phyloP scores from a whole-genome alignment of 805 yeast genomes.

The Cyberlindnera veronae region DNA sequence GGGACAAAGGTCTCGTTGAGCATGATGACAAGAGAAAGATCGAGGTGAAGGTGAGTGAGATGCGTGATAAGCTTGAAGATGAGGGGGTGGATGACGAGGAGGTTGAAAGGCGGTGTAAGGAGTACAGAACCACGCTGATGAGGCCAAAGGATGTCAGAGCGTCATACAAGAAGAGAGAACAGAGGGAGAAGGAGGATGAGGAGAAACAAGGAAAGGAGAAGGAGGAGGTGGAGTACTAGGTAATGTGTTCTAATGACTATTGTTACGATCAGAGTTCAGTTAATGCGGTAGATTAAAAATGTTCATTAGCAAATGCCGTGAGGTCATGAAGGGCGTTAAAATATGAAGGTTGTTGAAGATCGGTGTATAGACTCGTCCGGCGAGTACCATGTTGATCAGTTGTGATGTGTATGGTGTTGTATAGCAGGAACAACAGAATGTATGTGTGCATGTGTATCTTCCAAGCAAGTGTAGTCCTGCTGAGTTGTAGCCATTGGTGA shows the following conservation, averaged over 20 bases:
- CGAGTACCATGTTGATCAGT: too few species aligned
- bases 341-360: too few species aligned
- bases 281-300: neutral
- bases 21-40: slow-evolving; percentile 24
- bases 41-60: slow-evolving; percentile 43
- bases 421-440: too few species aligned
- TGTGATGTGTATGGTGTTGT: too few species aligned
- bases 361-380: too few species aligned
- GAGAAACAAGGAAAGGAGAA: neutral
- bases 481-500: too few species aligned
- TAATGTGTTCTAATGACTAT: neutral
- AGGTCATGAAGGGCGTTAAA: too few species aligned
- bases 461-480: too few species aligned
- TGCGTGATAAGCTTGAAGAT: slow-evolving; percentile 51
- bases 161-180: slow-evolving; percentile 14
- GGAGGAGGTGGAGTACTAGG: neutral
- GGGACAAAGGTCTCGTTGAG: slow-evolving; percentile 20
- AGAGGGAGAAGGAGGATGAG: slow-evolving; percentile 5
- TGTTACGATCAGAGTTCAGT: neutral
- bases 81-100: slow-evolving; percentile 34
- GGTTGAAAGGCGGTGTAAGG: slow-evolving; percentile 31
- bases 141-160: slow-evolving; percentile 12
- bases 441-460: too few species aligned
- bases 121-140: slow-evolving; percentile 26
- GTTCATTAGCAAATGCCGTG: too few species aligned